These are phyloP conservation scores for Pyrenochaeta sp. DNA, from an alignment of 2,329 filamentous ascomycete species.

Conservation along the genomic window DNA sequence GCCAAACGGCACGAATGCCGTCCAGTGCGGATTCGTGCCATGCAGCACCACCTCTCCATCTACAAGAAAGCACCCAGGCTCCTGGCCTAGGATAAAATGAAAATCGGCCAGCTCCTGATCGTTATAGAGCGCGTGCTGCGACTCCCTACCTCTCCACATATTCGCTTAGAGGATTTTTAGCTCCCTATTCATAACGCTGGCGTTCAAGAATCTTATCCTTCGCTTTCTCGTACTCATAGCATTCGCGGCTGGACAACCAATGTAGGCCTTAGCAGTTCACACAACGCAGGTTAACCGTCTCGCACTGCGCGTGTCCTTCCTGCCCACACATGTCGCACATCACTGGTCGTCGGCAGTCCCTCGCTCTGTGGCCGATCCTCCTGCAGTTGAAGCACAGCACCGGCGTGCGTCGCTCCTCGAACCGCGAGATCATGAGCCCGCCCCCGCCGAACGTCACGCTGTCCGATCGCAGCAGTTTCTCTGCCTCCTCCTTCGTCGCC, in stretches of 20 bases:
- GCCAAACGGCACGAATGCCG: conserved; percentile 4
- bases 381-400: conserved; percentile 14
- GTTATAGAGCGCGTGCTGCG: conserved; percentile 20
- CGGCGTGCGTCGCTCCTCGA: conserved; percentile 14
- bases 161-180: conserved; percentile 16
- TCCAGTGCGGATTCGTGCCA: conserved; percentile 9
- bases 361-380: conserved; percentile 13
- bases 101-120: conserved; percentile 10
- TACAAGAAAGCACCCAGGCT: conserved; percentile 10
- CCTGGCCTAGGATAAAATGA: conserved; percentile 14
- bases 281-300: conserved; percentile 6
- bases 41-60: conserved; percentile 3
- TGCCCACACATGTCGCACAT: conserved; percentile 12
- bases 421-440: conserved; percentile 11
- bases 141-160: conserved; percentile 11
- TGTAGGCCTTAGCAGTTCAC: conserved; percentile 7
- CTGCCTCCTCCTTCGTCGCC: conserved; percentile 9
- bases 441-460: conserved; percentile 7
- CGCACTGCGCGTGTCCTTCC: conserved; percentile 10
- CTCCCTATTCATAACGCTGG: conserved; percentile 16
- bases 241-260: conserved; percentile 1
- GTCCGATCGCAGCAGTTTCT: conserved; percentile 12
- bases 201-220: not conserved
- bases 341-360: conserved; percentile 10
- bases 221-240: conserved; percentile 10